These are phyloP conservation scores for Cercospora sp. DNA, from an alignment of 2,329 filamentous ascomycete genomes.

Conservation along the genomic window DNA sequence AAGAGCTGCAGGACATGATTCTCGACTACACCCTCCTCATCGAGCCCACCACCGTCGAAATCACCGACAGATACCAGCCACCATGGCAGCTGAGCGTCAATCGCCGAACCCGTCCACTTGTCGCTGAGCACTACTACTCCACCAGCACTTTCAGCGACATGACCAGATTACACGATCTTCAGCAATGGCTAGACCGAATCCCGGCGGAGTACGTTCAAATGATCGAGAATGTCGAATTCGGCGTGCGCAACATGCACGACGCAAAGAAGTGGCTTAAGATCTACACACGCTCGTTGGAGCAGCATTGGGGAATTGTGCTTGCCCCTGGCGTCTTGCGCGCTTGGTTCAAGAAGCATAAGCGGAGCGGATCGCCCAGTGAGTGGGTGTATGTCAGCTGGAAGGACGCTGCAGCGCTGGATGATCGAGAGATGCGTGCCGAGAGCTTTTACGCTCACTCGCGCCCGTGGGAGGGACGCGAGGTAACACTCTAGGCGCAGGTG, in stretches of 20 bases:
- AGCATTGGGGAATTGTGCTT: background rate
- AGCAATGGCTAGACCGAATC: background rate
- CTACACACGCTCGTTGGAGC: background rate
- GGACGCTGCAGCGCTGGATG: background rate
- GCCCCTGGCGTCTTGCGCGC: background rate
- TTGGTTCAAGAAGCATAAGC: background rate
- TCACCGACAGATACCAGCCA: constrained; percentile 1
- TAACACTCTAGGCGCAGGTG: background rate
- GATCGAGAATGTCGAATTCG: background rate
- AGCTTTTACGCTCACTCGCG: background rate
- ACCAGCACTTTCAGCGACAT: background rate
- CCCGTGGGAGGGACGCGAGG: background rate
- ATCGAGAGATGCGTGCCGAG: background rate
- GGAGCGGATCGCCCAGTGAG: background rate
- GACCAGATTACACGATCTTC: background rate
- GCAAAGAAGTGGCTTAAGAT: background rate
- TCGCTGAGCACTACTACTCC: constrained; percentile 1
- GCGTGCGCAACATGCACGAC: background rate
- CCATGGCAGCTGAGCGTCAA: constrained; percentile 16
- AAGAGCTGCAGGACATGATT: constrained; percentile 14
- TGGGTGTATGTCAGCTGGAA: constrained; percentile 1
- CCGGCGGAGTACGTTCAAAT: background rate
- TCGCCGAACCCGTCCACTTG: background rate
- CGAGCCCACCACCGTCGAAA: background rate
- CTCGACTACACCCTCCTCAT: constrained; percentile 6